Evolutionary conservation across 345 rosid genomes (phyloP).

Genomic region (Gossypium stocksii): DNA sequence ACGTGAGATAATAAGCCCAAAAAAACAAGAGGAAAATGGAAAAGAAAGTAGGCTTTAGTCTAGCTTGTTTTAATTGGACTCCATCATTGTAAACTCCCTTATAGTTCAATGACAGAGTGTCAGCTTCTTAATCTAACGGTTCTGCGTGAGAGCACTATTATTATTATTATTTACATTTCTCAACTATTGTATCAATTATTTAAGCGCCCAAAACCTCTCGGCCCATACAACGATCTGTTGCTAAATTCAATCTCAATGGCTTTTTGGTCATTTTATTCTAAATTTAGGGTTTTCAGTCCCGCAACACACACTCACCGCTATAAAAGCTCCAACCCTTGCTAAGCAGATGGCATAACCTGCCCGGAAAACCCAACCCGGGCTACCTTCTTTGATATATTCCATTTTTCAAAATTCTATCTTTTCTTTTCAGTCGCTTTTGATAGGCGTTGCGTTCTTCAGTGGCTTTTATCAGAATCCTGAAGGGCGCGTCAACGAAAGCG

Average conservation of each 20-base stretch:
- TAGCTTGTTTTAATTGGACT: no score
- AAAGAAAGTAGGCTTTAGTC: no score
- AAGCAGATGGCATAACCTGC: no score
- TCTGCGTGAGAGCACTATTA: slow-evolving; percentile 58
- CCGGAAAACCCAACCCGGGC: no score
- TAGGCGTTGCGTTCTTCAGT: slow-evolving; percentile 50
- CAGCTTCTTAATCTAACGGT: slow-evolving; percentile 84
- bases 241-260: not conserved
- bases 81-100: slow-evolving; percentile 26
- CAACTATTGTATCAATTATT: not conserved
- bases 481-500: slow-evolving; percentile 55
- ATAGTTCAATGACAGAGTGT: slow-evolving; percentile 94
- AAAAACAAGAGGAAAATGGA: no score
- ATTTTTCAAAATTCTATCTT: not conserved
- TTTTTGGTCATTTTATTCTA: not conserved
- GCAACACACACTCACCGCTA: not conserved
- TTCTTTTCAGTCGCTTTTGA: slow-evolving; percentile 29
- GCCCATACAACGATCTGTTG: not conserved
- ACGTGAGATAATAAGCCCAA: no score
- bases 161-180: accelerated
- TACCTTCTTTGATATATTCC: not conserved
- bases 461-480: slow-evolving; percentile 19
- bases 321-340: not conserved
- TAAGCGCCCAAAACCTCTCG: not conserved
- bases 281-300: not conserved